Conservation (phyloP, 2,329 filamentous ascomycete species). For the Nigrograna mackinnonii region DNA sequence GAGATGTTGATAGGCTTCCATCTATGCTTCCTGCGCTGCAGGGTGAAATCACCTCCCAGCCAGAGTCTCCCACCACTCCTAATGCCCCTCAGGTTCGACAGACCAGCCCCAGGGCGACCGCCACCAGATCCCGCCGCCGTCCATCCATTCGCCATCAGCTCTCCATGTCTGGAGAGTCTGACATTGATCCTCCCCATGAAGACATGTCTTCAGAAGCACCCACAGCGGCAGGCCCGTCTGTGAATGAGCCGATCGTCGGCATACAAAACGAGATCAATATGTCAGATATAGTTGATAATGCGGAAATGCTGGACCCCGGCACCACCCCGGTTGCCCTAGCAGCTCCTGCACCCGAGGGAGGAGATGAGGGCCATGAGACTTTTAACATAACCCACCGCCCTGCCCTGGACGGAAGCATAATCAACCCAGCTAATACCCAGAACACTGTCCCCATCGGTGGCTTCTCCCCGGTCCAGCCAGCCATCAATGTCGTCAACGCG, state of each 20-base stretch:
- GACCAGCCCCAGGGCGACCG: slow-evolving; percentile 47
- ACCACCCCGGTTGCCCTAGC: slow-evolving; percentile 74
- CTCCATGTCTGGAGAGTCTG: slow-evolving; percentile 82
- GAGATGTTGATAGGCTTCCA: slow-evolving; percentile 83
- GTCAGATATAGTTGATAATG: slow-evolving; percentile 82
- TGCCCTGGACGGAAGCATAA: slow-evolving; percentile 81
- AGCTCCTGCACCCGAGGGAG: slow-evolving; percentile 80
- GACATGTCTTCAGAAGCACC: slow-evolving; percentile 80
- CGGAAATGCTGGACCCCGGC: slow-evolving; percentile 73
- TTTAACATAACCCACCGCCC: slow-evolving; percentile 93
- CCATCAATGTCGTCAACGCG: slow-evolving; percentile 67
- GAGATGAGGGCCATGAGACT: slow-evolving; percentile 72
- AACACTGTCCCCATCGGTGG: slow-evolving; percentile 67
- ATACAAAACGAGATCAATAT: slow-evolving; percentile 84
- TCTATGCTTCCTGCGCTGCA: slow-evolving; percentile 77
- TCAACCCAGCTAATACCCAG: slow-evolving; percentile 70
- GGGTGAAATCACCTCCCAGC: slow-evolving; percentile 78
- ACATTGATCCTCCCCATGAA: slow-evolving; percentile 79
- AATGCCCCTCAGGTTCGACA: slow-evolving; percentile 34
- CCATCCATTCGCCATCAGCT: slow-evolving; percentile 89
- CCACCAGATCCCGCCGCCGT: slow-evolving; percentile 64
- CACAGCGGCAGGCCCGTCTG: slow-evolving; percentile 71
- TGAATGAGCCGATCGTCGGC: slow-evolving; percentile 71
- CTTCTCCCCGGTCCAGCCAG: slow-evolving; percentile 73
- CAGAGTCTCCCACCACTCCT: slow-evolving; percentile 65